Conservation (phyloP, 2,329 filamentous ascomycete species). For the Aureobasidium sp. region DNA sequence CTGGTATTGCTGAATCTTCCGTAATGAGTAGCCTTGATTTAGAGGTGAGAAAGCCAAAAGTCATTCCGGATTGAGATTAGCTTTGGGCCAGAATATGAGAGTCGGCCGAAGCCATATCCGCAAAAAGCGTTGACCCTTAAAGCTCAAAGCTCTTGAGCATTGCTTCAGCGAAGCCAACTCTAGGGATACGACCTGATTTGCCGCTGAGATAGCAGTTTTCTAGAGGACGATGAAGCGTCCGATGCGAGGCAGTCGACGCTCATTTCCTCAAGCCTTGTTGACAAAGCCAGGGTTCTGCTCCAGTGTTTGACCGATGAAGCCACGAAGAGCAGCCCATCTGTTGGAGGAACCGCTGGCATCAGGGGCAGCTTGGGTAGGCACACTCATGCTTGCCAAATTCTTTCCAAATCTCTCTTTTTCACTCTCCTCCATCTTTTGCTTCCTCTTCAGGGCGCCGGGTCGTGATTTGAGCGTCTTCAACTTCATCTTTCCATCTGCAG, state of each 20-base stretch:
- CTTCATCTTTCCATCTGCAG: constrained; percentile 52
- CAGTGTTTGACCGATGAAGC: constrained; percentile 79
- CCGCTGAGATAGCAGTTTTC: not conserved
- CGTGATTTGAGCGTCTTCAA: constrained; percentile 66
- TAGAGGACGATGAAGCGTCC: no score
- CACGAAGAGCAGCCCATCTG: constrained; percentile 73
- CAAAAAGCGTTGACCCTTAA: no score
- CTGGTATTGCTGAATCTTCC: no score
- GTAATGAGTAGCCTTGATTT: not conserved
- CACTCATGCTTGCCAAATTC: constrained; percentile 66
- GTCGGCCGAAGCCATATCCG: not conserved
- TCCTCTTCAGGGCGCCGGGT: constrained; percentile 74
- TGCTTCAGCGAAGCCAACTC: no score
- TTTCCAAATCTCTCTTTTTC: constrained; percentile 79
- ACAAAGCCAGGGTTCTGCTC: constrained; percentile 77
- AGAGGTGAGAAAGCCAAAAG: no score
- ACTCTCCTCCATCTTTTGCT: constrained; percentile 66
- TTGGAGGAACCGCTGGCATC: constrained; percentile 38
- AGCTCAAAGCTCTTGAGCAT: no score
- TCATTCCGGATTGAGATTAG: no score
- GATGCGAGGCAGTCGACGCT: not conserved
- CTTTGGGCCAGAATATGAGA: no score
- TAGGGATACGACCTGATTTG: no score
- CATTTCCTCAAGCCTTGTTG: not conserved
- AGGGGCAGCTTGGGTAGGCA: constrained; percentile 16